phyloP scores from a whole-genome alignment of 176 grass and related monocot species.

The Eremochloa ophiuroides region DNA sequence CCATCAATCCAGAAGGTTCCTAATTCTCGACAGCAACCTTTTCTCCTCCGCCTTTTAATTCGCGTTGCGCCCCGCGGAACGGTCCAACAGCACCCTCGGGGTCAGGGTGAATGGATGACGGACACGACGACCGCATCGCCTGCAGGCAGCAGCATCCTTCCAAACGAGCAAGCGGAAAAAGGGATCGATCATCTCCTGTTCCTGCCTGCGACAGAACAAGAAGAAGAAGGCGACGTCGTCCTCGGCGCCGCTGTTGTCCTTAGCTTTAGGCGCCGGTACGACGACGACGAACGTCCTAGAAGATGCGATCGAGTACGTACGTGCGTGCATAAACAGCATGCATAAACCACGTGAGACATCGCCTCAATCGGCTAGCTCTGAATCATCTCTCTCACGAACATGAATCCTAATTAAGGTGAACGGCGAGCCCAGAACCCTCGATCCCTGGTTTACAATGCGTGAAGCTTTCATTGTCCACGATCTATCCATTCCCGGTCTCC shows the following conservation, averaged over 20 bases:
- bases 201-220: no score
- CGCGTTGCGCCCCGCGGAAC: neutral
- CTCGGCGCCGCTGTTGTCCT: no score
- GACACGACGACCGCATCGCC: constrained; percentile 1
- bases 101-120: neutral
- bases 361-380: neutral
- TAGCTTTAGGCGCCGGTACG: neutral
- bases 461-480: no score
- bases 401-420: neutral
- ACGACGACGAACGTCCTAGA: neutral
- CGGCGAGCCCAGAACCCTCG: no score
- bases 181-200: neutral
- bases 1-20: constrained; percentile 24
- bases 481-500: no score
- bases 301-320: neutral
- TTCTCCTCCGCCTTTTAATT: neutral
- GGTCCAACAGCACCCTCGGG: no score
- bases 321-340: neutral
- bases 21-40: neutral
- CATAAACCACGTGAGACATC: neutral
- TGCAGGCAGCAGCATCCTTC: neutral
- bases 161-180: neutral
- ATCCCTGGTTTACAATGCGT: no score
- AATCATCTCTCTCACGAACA: neutral
- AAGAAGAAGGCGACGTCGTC: neutral